These are phyloP conservation scores for Schizosaccharomyces pombe DNA, from an alignment of 805 yeast species.

Conservation along the genomic window ASM294v3 CU329670.1:3006001-3006500, in stretches of 20 bases:
- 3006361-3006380: conserved; percentile 41
- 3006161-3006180: conserved; percentile 35
- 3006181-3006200: conserved; percentile 42
- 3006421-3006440: conserved; percentile 1
- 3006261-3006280: conserved; percentile 38
- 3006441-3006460: not conserved
- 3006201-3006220: conserved; percentile 32
- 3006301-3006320: conserved; percentile 60
- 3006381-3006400: conserved; percentile 9
- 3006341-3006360: conserved; percentile 38
- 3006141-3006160: conserved; percentile 41
- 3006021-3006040: too few relatives aligned
- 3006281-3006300: conserved; percentile 51
- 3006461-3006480: not conserved
- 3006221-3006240: conserved; percentile 34
- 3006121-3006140: conserved; percentile 17
- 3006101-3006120: too few relatives aligned
- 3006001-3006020: too few relatives aligned
- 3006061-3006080: too few relatives aligned
- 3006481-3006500: not conserved
- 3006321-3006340: conserved; percentile 54
- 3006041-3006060: too few relatives aligned
- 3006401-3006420: not conserved
- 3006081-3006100: too few relatives aligned
- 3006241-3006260: conserved; percentile 30